Evolutionary conservation across 352 stramenopile species (phyloP), one percentile per base, ranked within the genome.

Genomic region (Phytophthora colocasiae): DNA sequence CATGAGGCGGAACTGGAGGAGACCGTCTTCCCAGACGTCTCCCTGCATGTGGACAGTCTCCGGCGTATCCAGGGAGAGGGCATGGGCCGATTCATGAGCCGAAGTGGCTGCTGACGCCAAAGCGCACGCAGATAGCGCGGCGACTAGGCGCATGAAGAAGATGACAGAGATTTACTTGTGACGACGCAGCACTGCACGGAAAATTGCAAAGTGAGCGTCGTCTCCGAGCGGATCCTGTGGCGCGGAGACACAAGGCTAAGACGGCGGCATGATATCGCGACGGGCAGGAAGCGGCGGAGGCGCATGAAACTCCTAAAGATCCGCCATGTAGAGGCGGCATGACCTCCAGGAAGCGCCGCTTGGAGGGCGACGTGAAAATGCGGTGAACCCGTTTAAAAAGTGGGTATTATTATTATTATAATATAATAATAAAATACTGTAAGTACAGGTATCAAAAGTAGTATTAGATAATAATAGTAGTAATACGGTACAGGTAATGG

Each of bases 21-120:
- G 34, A n/a, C 14, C 31, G 48, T 55, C 17, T 6, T 27, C 48
- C 48, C 48, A 55, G 7, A 44, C 31, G 8, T 44, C 48, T 15
- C 48, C 48, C 9, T 44, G 17, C 12, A 55, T 12, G 12, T n/a
- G 6, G 0, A 55, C 8, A 19, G 48, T 11, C 51, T 48, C 40
- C 10, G 38, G 31, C 14, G 10, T 36, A 22, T 29, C 51, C 22
- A n/a, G 12, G 29, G 43, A 31, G 6, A 31, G 5, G 17, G 43
- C 43, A 7, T 31, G 27, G 6, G 27, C 27, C 27, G 27, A 31
- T 31, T 31, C 27, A 31, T 31, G 27, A 4, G 27, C 27, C 27
- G 27, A 31, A 31, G 27, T 22, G 17, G 17, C 43, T 17, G 2
- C 40, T 26, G 12, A n/a, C 34, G 34, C 34, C 10, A 40, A 9